Conservation (phyloP, 2,329 filamentous ascomycete genomes). For the Tolypocladium album region DNA sequence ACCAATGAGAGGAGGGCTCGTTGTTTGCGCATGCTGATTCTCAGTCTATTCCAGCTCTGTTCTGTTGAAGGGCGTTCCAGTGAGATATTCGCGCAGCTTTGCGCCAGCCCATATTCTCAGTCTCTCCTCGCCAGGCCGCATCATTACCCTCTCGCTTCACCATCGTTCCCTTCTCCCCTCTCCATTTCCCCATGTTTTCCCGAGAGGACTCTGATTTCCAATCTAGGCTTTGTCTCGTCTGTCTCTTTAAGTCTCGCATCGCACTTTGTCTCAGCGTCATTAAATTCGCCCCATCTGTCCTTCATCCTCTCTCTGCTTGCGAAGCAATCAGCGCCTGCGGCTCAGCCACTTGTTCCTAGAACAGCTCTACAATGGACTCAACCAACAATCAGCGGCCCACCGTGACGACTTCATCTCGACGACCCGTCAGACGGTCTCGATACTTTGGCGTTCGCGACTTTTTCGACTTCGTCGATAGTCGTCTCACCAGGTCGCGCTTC, state of each 20-base stretch:
- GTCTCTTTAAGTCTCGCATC: not conserved
- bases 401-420: not conserved
- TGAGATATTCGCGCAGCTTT: not conserved
- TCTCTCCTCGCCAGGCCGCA: not conserved
- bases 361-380: not conserved
- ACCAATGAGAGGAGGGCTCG: not conserved
- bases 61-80: not conserved
- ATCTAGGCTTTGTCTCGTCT: not conserved
- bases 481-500: slow-evolving; percentile 31
- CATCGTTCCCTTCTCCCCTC: not conserved
- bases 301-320: not conserved
- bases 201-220: not conserved
- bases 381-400: not conserved
- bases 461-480: slow-evolving; percentile 23
- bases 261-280: not conserved
- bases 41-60: not conserved
- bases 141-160: not conserved
- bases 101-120: not conserved
- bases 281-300: not conserved
- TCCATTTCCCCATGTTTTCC: not conserved
- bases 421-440: slow-evolving; percentile 10
- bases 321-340: not conserved
- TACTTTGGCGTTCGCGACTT: slow-evolving; percentile 23
- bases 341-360: not conserved
- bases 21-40: not conserved